Evolutionary conservation across 306 rosid species (phyloP), one percentile per base, ranked within the genome.

Genomic region (Malus orientalis): DNA sequence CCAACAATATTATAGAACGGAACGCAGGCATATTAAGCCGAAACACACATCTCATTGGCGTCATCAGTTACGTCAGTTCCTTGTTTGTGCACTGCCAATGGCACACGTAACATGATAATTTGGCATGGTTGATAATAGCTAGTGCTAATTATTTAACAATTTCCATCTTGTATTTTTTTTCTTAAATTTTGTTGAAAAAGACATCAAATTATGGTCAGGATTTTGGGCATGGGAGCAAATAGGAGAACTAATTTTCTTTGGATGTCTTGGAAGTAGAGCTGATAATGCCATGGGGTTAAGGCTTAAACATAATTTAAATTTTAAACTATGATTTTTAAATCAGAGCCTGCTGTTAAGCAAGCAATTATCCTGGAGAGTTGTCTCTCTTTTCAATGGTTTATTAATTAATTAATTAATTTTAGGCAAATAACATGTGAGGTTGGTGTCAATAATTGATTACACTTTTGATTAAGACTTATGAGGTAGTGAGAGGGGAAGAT

Each of bases 391-490:
- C 36, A 23, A 29, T 38, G 86, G n/a, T 61, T 75, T 66, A 75
- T 80, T 36, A 54, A 33, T 61, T 72, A 60, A 77, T 25, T 25
- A 25, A 25, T 80, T 36, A 54, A 38, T 38, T 38, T 29, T 55
- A 22, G 73, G 58, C 12, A 23, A 72, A 45, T 75, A 40, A 16
- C 68, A 58, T 76, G 80, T 71, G 70, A 75, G 71, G 78, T 57
- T n/a, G 61, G 53, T 74, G 61, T 67, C 77, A 67, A 77, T 79
- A 66, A 58, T 81, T 74, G 84, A 76, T 57, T 53, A 71, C 44
- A 69, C 76, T 11, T 65, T 78, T 42, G 81, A 88, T 79, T 64
- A 74, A 53, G 90, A 82, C 88, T 80, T 82, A 44, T 67, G 79
- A 78, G 74, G 68, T 73, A 27, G 63, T 58, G 76, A 42, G 69